These are phyloP conservation scores for Apiotrichum siamense DNA, from an alignment of 1,284 basidiomycete genomes.

Conservation along the genomic window DNA sequence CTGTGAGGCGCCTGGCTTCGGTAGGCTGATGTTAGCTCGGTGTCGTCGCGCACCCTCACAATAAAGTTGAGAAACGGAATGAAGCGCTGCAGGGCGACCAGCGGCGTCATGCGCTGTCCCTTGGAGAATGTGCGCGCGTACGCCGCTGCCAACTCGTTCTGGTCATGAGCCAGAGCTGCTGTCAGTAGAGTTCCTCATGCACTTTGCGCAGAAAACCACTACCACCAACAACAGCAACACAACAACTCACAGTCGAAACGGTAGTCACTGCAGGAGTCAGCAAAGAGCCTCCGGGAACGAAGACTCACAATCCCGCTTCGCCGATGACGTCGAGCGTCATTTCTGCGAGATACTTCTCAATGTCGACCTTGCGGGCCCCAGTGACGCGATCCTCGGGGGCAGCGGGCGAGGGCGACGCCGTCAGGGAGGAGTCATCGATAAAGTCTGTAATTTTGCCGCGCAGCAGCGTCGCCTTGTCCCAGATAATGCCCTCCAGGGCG, in stretches of 20 bases:
- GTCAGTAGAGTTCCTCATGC: background rate
- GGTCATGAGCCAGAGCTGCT: conserved; percentile 14
- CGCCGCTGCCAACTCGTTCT: conserved; percentile 34
- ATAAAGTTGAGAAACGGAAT: conserved; percentile 55
- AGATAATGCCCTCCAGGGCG: conserved; percentile 57
- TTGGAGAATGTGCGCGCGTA: conserved; percentile 29
- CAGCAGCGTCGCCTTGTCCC: conserved; percentile 58
- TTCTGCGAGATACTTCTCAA: conserved; percentile 55
- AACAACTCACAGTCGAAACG: conserved; percentile 60
- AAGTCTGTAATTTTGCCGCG: conserved; percentile 20
- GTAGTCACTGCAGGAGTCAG: too few species aligned
- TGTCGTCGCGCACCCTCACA: background rate
- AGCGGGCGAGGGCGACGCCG: conserved; percentile 50
- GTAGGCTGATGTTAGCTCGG: background rate
- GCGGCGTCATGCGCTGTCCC: conserved; percentile 47
- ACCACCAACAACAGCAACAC: too few species aligned
- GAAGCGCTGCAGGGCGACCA: conserved; percentile 58
- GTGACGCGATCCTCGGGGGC: conserved; percentile 4
- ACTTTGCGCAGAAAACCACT: too few species aligned
- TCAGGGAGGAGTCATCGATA: conserved; percentile 39
- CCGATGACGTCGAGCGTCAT: conserved; percentile 65
- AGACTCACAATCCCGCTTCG: conserved; percentile 58
- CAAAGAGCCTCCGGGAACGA: too few species aligned
- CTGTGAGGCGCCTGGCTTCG: background rate
- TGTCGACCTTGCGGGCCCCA: conserved; percentile 48